phyloP scores from a whole-genome alignment of 345 rosid species.

The Lepidium africanum region DNA sequence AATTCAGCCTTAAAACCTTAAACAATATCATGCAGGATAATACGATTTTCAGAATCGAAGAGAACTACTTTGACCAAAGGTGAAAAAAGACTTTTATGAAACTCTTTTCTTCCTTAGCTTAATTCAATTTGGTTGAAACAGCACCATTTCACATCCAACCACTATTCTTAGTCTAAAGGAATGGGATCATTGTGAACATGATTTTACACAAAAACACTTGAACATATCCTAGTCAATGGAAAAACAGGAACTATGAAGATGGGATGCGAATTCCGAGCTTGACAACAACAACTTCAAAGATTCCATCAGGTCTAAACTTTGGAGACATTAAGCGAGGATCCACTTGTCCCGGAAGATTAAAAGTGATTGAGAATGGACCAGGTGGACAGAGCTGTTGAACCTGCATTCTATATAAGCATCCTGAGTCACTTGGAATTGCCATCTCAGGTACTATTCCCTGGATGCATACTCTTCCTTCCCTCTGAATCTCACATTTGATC shows the following conservation, averaged over 20 bases:
- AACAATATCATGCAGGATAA: too few relatives aligned
- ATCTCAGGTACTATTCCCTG: conserved; percentile 40
- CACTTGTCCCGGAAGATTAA: conserved; percentile 69
- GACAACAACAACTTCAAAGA: conserved; percentile 60
- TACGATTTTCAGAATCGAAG: too few relatives aligned
- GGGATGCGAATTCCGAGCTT: conserved; percentile 22
- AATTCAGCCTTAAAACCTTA: too few relatives aligned
- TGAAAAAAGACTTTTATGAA: neutral
- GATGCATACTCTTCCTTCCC: conserved; percentile 52
- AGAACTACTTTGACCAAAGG: too few relatives aligned
- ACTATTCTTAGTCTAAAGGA: neutral
- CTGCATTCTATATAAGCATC: conserved; percentile 33
- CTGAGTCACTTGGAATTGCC: conserved; percentile 25
- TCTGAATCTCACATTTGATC: conserved; percentile 44
- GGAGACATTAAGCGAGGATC: conserved; percentile 56
- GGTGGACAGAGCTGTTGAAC: conserved; percentile 44
- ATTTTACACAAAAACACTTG: neutral
- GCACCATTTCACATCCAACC: neutral
- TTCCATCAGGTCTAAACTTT: conserved; percentile 43
- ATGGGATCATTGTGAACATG: neutral
- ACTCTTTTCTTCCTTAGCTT: neutral
- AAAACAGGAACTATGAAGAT: neutral
- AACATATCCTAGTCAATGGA: neutral
- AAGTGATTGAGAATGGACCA: conserved; percentile 55
- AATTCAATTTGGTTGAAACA: neutral